Conservation (phyloP, 2,329 filamentous ascomycete species). For the Epichloe glyceriae region DNA sequence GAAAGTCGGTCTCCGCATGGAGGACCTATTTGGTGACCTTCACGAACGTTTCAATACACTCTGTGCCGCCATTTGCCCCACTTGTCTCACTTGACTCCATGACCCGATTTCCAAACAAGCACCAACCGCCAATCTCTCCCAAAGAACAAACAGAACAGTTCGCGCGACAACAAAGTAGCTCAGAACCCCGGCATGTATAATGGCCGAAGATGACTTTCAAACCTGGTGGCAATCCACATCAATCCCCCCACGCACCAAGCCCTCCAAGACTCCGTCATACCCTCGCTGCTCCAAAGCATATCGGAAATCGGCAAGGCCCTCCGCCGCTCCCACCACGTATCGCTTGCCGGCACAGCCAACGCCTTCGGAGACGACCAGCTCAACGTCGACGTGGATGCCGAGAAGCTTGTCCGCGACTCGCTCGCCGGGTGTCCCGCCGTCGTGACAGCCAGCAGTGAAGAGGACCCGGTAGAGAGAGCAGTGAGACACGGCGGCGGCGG, state of each 20-base stretch:
- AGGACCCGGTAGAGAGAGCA: conserved; percentile 40
- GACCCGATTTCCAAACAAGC: too few relatives aligned
- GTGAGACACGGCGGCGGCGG: too few relatives aligned
- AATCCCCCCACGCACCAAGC: conserved; percentile 11
- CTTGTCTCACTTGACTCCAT: too few relatives aligned
- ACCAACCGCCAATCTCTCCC: too few relatives aligned
- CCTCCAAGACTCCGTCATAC: conserved; percentile 33
- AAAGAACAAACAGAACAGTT: too few relatives aligned
- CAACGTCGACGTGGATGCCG: conserved; percentile 42
- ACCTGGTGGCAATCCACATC: conserved; percentile 1
- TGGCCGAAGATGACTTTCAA: neutral
- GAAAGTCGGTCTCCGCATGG: too few relatives aligned
- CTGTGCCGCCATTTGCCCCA: too few relatives aligned
- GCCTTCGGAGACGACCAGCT: conserved; percentile 47
- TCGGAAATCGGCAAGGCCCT: conserved; percentile 31
- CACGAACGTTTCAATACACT: too few relatives aligned
- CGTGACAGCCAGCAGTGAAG: conserved; percentile 43
- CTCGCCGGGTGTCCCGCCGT: conserved; percentile 32
- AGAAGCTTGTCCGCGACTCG: conserved; percentile 32
- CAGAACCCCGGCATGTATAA: neutral
- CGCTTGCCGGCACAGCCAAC: conserved; percentile 37
- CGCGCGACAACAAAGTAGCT: too few relatives aligned
- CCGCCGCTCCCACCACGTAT: conserved; percentile 30
- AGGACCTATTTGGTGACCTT: too few relatives aligned
- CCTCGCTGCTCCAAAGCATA: conserved; percentile 32